Evolutionary conservation across 139 green algal genomes (phyloP).

Genomic region (Chlamydomonas schloesseri): DNA sequence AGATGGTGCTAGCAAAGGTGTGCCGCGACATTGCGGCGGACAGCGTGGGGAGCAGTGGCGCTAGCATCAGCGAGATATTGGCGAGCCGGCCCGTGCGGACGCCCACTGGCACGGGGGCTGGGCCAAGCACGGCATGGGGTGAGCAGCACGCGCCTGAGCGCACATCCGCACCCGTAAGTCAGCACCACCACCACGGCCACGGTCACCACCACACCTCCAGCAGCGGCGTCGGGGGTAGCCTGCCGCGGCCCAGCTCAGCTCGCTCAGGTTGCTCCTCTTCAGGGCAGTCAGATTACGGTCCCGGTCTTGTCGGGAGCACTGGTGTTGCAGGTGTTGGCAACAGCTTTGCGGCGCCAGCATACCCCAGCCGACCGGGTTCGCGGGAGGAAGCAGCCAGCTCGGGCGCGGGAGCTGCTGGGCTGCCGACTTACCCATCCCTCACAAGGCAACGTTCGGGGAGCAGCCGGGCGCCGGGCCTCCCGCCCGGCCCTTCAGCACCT

Average conservation of each 20-base stretch:
- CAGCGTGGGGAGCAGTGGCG: conserved; percentile 12
- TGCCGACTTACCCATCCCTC: background rate
- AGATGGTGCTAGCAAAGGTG: conserved; percentile 46
- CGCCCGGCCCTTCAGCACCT: conserved; percentile 1
- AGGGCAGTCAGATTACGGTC: conserved; percentile 9
- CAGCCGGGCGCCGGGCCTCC: conserved; percentile 14
- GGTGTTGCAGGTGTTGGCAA: too few species aligned
- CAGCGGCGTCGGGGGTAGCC: background rate
- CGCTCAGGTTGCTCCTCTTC: conserved; percentile 1
- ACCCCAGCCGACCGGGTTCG: conserved; percentile 12
- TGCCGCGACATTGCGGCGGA: conserved; percentile 20
- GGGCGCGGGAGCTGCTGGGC: background rate
- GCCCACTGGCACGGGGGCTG: background rate
- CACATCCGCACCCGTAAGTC: too few species aligned
- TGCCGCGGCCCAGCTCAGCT: background rate
- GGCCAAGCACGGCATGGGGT: background rate
- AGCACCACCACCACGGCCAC: background rate
- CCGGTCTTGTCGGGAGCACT: background rate
- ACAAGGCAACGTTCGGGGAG: background rate
- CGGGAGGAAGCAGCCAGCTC: background rate
- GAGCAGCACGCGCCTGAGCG: too few species aligned
- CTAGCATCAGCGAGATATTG: conserved; percentile 20
- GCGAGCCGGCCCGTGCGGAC: conserved; percentile 6
- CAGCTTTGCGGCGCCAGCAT: background rate
- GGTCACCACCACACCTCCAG: background rate